Percentiles rank a stretch among this genome's conserved stretches.
Evolutionary conservation across 2,329 filamentous ascomycete genomes (phyloP).

Genomic region (Dissoconium aciculare): DNA sequence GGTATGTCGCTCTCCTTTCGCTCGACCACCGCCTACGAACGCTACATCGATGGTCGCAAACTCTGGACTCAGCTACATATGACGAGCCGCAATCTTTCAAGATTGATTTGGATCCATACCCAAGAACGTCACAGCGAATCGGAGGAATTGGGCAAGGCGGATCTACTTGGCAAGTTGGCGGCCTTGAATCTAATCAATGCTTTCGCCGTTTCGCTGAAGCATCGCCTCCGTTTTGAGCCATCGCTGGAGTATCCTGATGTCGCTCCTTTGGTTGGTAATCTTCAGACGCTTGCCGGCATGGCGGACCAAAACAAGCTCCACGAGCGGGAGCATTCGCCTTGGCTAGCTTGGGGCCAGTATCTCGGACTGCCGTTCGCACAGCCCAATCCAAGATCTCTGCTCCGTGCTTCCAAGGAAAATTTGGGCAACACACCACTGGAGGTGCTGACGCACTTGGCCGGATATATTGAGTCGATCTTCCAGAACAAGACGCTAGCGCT

Average conservation of each 20-base stretch:
- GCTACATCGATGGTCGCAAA: slow-evolving; percentile 44
- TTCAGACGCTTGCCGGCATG: slow-evolving; percentile 58
- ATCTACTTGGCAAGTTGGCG: slow-evolving; percentile 55
- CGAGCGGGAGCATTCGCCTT: slow-evolving; percentile 19
- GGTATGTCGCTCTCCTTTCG: slow-evolving; percentile 63
- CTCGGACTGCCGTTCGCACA: slow-evolving; percentile 57
- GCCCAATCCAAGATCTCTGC: slow-evolving; percentile 60
- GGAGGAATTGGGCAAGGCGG: slow-evolving; percentile 41
- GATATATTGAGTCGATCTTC: slow-evolving; percentile 49
- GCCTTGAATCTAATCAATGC: slow-evolving; percentile 65
- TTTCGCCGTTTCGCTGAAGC: slow-evolving; percentile 64
- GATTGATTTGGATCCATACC: slow-evolving; percentile 71
- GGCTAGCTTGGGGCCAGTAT: slow-evolving; percentile 43
- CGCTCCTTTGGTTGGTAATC: slow-evolving; percentile 50
- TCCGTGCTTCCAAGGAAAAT: slow-evolving; percentile 58
- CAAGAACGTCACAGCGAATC: slow-evolving; percentile 42
- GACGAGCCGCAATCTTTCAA: slow-evolving; percentile 42
- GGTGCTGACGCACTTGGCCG: slow-evolving; percentile 56
- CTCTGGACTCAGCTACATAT: slow-evolving; percentile 46
- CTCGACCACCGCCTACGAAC: slow-evolving; percentile 61
- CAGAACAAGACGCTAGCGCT: slow-evolving; percentile 40
- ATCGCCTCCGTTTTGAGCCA: slow-evolving; percentile 71
- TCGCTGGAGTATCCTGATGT: slow-evolving; percentile 65
- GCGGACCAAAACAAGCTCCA: slow-evolving; percentile 34
- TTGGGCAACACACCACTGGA: slow-evolving; percentile 75